phyloP scores from a whole-genome alignment of 164 flowering plant species.

The Tetrastigma voinierianum region DNA sequence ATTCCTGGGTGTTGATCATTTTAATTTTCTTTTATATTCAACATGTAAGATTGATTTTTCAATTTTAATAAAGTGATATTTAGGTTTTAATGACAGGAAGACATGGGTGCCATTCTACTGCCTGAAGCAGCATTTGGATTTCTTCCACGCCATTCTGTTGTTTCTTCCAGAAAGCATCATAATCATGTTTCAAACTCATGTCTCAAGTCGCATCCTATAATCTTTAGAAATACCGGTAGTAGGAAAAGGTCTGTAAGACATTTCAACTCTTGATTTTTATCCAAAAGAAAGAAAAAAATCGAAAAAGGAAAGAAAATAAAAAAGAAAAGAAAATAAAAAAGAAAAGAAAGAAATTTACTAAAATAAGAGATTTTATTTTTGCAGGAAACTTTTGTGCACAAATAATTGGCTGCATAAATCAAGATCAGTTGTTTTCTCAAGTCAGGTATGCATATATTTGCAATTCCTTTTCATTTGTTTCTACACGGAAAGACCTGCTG shows the following conservation, averaged over 20 bases:
- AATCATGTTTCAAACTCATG: constrained; percentile 11
- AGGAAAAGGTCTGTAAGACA: constrained; percentile 16
- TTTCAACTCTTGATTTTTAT: neutral
- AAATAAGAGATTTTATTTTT: constrained; percentile 3
- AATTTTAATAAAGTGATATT: too few species aligned
- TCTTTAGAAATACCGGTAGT: constrained; percentile 12
- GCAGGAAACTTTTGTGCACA: constrained; percentile 23
- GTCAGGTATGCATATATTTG: constrained; percentile 20
- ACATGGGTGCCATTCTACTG: constrained; percentile 24
- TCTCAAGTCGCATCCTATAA: constrained; percentile 16
- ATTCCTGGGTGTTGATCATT: too few species aligned
- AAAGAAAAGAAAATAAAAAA: too few species aligned
- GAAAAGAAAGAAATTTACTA: neutral
- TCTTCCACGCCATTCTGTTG: constrained; percentile 8
- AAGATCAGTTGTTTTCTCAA: constrained; percentile 23
- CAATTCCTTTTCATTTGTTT: neutral
- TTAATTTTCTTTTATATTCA: too few species aligned
- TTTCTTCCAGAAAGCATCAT: constrained; percentile 7
- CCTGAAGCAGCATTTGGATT: constrained; percentile 21
- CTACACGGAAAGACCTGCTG: too few species aligned
- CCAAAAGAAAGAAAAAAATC: too few species aligned
- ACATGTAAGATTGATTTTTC: too few species aligned
- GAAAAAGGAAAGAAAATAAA: too few species aligned
- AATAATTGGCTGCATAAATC: constrained; percentile 8
- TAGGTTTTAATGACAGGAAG: neutral